Evolutionary conservation across 345 rosid genomes (phyloP).

Genomic region (Geranium brycei): DNA sequence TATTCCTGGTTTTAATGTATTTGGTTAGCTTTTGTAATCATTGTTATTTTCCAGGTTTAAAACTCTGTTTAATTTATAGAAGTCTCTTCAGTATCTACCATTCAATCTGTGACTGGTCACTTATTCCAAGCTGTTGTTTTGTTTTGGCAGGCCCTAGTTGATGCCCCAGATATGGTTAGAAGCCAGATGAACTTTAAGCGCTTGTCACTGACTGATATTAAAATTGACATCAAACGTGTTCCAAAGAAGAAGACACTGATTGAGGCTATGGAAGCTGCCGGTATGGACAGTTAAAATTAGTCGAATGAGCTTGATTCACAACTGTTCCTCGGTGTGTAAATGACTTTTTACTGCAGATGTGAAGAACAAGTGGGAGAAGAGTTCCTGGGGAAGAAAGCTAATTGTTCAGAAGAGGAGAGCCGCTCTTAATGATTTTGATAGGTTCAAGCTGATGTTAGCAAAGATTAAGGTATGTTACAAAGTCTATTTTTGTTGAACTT

Average conservation of each 20-base stretch:
- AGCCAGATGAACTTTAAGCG: constrained; percentile 91
- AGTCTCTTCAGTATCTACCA: too few species aligned
- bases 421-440: constrained; percentile 60
- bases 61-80: too few species aligned
- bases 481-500: too few species aligned
- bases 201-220: constrained; percentile 74
- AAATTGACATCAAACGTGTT: constrained; percentile 63
- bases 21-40: too few species aligned
- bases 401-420: constrained; percentile 74
- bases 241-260: constrained; percentile 72
- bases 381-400: constrained; percentile 79
- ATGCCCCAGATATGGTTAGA: constrained; percentile 88
- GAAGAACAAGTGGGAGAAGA: constrained; percentile 72
- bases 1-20: too few species aligned
- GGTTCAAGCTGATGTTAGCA: constrained; percentile 83
- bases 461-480: constrained; percentile 56
- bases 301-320: too few species aligned
- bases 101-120: too few species aligned
- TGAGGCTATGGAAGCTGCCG: constrained; percentile 89
- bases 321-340: background rate
- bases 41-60: too few species aligned
- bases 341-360: constrained; percentile 39
- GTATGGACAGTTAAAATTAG: constrained; percentile 19
- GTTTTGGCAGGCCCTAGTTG: constrained; percentile 65
- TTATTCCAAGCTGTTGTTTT: background rate